A percentile compares a stretch with the other conserved stretches of the same genome.
Evolutionary conservation across 2,329 filamentous ascomycete genomes (phyloP).

Genomic region (Calonectria crousiana): DNA sequence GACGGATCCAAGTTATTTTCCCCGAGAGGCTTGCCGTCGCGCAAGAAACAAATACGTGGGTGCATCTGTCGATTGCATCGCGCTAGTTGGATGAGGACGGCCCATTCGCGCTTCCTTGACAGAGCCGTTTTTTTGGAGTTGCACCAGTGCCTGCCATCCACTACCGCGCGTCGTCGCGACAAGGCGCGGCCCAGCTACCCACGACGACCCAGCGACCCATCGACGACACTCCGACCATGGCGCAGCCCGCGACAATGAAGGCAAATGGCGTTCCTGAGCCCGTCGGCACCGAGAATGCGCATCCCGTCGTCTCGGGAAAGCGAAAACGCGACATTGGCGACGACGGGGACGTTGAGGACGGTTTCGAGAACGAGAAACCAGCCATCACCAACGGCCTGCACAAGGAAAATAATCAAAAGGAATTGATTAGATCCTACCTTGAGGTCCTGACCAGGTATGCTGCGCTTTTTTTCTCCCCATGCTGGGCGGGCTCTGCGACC

Average conservation of each 20-base stretch:
- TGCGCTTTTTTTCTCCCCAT: slow-evolving; percentile 25
- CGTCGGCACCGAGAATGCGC: slow-evolving; percentile 46
- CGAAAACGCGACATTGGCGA: slow-evolving; percentile 69
- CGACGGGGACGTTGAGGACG: slow-evolving; percentile 49
- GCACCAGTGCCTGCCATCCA: slow-evolving; percentile 53
- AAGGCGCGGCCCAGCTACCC: slow-evolving; percentile 49
- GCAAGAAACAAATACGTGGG: slow-evolving; percentile 38
- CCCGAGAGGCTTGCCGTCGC: slow-evolving; percentile 37
- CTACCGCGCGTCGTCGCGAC: slow-evolving; percentile 58
- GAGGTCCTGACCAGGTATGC: slow-evolving; percentile 55
- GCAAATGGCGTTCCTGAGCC: slow-evolving; percentile 58
- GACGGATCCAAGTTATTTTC: slow-evolving; percentile 37
- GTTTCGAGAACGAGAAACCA: slow-evolving; percentile 43
- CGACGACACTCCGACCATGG: slow-evolving; percentile 51
- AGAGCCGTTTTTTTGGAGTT: slow-evolving; percentile 54
- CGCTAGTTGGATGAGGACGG: slow-evolving; percentile 48
- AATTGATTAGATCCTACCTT: slow-evolving; percentile 54
- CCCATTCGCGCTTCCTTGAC: slow-evolving; percentile 50
- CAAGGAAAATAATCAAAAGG: slow-evolving; percentile 47
- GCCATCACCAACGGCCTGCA: slow-evolving; percentile 40
- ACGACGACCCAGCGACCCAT: slow-evolving; percentile 40
- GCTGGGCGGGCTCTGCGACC: slow-evolving; percentile 23
- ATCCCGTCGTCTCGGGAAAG: slow-evolving; percentile 59
- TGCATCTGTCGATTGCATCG: slow-evolving; percentile 44
- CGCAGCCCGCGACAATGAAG: slow-evolving; percentile 54